Evolutionary conservation across 371 early-diverging fungal genomes (phyloP), one percentile per base, ranked within the genome.

Genomic region (Blakeslea trispora): DNA sequence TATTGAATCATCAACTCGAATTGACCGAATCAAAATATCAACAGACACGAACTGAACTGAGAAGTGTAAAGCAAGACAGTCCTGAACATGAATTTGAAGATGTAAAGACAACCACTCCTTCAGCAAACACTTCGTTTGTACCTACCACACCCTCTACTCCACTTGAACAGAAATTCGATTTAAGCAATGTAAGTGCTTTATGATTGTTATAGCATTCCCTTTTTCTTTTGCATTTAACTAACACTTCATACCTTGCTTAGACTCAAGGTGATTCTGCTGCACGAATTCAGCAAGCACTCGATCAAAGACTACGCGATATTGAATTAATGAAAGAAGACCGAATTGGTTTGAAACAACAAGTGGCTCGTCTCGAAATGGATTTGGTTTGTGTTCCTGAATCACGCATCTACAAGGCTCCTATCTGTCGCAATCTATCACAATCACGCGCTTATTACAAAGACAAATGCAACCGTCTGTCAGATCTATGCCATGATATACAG

Each of bases 261-360:
- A 34, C 53, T 15, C 48, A 69, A 22, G 59, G 10, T 10, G 32
- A 67, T n/a, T 68, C 67, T 23, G 18, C 63, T 1, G 50, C 63
- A 32, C 63, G 51, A 24, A 50, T 55, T 0, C 69, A 72, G 21
- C 69, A 69, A 34, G 23, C 58, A 9, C 43, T 73, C 10, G 66
- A 63, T 37, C 65, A 69, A 44, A 66, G 59, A 19, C 22, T 73
- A 37, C 64, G 57, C 31, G 77, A 73, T 44, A 69, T 73, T 13
- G 74, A 77, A 54, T 39, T 52, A 23, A 66, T 77, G 32, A 77
- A 73, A 55, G 74, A 77, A 35, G 66, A 71, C 17, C 69, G 77
- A 1, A 71, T 73, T 35, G 63, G 45, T 14, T 44, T 77, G 22
- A 77, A 77, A 28, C 71, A 77, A 21, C 71, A 74, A 28, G 60